These are phyloP conservation scores for Thamnidium elegans DNA, from an alignment of 192 early-diverging fungal genomes.

Conservation along the genomic window DNA sequence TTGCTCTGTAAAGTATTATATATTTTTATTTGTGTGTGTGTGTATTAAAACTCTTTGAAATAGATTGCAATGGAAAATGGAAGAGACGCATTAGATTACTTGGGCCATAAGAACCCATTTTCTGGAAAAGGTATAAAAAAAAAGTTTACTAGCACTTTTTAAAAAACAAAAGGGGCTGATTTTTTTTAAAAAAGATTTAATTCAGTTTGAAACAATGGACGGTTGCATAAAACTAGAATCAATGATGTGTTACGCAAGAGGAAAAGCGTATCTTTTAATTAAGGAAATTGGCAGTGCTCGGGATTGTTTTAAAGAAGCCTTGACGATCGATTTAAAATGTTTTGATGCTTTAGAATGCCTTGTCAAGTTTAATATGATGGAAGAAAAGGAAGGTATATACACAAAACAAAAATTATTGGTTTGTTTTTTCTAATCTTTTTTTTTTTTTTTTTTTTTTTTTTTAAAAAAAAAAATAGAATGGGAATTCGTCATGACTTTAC, in stretches of 20 bases:
- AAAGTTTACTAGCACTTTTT: background rate
- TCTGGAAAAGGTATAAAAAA: conserved; percentile 12
- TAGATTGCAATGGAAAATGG: conserved; percentile 50
- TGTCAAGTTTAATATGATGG: conserved; percentile 58
- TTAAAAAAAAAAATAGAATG: conserved; percentile 43
- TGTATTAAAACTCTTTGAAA: background rate
- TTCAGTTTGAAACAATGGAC: background rate
- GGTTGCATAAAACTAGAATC: conserved; percentile 51
- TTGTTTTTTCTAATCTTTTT: background rate
- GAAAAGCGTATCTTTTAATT: conserved; percentile 49
- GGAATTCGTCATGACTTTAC: conserved; percentile 48
- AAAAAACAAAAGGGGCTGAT: too few relatives aligned
- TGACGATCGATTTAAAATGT: conserved; percentile 61
- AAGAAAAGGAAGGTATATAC: conserved; percentile 51
- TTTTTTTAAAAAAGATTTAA: conserved; percentile 6
- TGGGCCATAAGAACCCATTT: conserved; percentile 51
- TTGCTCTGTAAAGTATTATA: conserved; percentile 45
- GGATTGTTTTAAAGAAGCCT: conserved; percentile 58
- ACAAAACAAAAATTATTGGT: too few relatives aligned
- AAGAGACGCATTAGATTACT: conserved; percentile 52
- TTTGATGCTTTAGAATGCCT: conserved; percentile 64
- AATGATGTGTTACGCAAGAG: conserved; percentile 60
- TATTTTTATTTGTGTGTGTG: background rate
- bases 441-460: background rate
- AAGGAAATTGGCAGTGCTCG: conserved; percentile 53